Base-by-base conservation (phyloP, 257 asterid species). In the Avicennia marina region DNA sequence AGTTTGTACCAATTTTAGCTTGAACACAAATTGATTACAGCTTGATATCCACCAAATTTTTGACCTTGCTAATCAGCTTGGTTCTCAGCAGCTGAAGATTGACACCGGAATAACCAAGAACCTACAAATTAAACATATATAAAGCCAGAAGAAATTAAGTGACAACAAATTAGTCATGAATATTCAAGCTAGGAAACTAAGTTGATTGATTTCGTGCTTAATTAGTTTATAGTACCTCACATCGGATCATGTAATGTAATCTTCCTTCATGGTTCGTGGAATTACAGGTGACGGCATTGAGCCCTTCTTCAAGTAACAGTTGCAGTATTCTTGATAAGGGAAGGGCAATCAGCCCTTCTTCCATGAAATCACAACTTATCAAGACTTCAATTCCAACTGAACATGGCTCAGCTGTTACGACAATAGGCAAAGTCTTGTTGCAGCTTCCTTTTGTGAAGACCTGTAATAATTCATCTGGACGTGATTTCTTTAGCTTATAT, bases 301-400 rank as follows among this genome's bases (percentile, higher is more conserved):
- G 81, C 36, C 93, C 83, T 54, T 80, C 59, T 15, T 72, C 62
- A 9, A 50, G 44, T 27, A 83, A 58, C 33, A 61, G 20, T 4
- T 66, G 25, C 63, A 78, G 60, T 54, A 78, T 60, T 33, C 65
- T 65, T 0, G 88, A 83, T 6, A 78, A 58, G 13, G 75, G 77
- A 65, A 74, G 56, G 27, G n/a, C n/a, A n/a, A 16, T 32, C 17
- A 11, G 3, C 31, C 52, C 36, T 51, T 73, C 73, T 0, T 20
- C 59, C 6, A 21, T 44, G 2, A 61, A 22, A 38, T 60, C 75
- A 29, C 56, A 56, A 3, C 66, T 65, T 15, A 83, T 51, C 56
- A 75, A 54, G 27, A 80, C 63, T 67, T 78, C 88, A 24, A 80
- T 25, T 2, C 80, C 86, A n/a, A 67, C 81, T 21, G 64, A 58